Percentiles rank a stretch among this genome's conserved stretches.
Conservation (phyloP, 2,329 filamentous ascomycete species). For the Microcyclospora tardicrescens region DNA sequence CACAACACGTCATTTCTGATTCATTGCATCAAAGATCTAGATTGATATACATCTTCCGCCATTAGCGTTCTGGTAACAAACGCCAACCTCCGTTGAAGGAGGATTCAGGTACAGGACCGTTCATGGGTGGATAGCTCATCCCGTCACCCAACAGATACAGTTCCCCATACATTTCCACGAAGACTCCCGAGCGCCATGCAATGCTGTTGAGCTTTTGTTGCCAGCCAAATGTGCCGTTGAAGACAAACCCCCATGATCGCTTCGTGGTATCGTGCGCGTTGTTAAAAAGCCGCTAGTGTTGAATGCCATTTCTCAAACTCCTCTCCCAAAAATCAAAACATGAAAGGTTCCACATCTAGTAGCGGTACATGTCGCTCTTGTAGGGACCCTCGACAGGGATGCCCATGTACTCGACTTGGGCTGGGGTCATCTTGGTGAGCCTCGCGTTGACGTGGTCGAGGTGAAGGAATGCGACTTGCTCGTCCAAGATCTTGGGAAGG, state of each 20-base stretch:
- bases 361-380: conserved; percentile 86
- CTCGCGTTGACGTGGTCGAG: conserved; percentile 87
- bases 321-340: conserved; percentile 1
- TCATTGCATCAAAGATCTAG: no score
- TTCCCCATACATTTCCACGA: no score
- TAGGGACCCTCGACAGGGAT: conserved; percentile 76
- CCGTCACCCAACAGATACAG: no score
- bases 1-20: no score
- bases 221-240: conserved; percentile 6
- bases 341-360: conserved; percentile 38
- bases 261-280: conserved; percentile 7
- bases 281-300: conserved; percentile 4
- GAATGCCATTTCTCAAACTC: conserved; percentile 1
- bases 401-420: conserved; percentile 91
- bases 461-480: conserved; percentile 94
- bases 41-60: no score
- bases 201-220: conserved; percentile 3
- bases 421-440: conserved; percentile 70
- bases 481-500: conserved; percentile 95
- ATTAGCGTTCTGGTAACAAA: no score
- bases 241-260: conserved; percentile 3
- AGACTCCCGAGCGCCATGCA: conserved; percentile 4
- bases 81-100: conserved; percentile 5
- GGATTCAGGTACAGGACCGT: background rate
- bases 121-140: no score